Percentiles rank a stretch among this genome's conserved stretches.
phyloP scores from a whole-genome alignment of 1,284 basidiomycete genomes.

The Rhodotorula sp. region DNA sequence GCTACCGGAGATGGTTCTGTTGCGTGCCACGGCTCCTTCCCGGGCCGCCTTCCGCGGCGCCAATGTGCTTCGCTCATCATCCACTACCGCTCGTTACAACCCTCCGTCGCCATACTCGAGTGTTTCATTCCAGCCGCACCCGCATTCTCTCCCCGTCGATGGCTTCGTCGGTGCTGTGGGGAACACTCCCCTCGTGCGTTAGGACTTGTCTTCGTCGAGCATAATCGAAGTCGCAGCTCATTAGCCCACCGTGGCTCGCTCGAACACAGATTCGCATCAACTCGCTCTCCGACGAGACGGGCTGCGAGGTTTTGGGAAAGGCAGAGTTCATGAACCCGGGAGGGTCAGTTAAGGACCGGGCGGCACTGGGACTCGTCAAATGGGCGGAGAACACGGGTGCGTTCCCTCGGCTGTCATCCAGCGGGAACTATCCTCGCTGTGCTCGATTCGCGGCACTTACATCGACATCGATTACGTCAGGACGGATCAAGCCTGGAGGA shows the following conservation, averaged over 20 bases:
- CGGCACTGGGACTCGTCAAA: slow-evolving; percentile 82
- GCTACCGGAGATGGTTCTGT: background rate
- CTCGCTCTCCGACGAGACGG: slow-evolving; percentile 78
- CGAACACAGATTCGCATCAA: slow-evolving; percentile 71
- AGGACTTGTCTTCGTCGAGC: too few species aligned
- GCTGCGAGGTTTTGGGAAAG: slow-evolving; percentile 88
- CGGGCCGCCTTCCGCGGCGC: slow-evolving; percentile 3
- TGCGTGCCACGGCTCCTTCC: background rate
- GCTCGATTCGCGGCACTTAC: too few species aligned
- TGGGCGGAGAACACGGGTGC: slow-evolving; percentile 83
- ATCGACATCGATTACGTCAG: slow-evolving; percentile 50
- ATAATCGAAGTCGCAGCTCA: too few species aligned
- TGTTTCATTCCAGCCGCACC: slow-evolving; percentile 29
- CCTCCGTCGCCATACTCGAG: slow-evolving; percentile 2
- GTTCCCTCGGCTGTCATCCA: slow-evolving; percentile 53
- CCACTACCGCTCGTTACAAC: background rate
- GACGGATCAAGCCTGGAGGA: slow-evolving; percentile 75
- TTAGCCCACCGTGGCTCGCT: background rate
- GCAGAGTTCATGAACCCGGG: slow-evolving; percentile 98
- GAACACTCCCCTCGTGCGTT: slow-evolving; percentile 80
- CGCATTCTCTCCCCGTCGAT: slow-evolving; percentile 48
- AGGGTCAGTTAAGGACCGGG: slow-evolving; percentile 98
- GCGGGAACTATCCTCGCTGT: background rate
- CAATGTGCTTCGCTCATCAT: background rate
- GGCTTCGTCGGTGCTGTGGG: slow-evolving; percentile 89